Evolutionary conservation across 805 yeast species (phyloP).

Genomic region (Lachancea lanzarotensis): DNA sequence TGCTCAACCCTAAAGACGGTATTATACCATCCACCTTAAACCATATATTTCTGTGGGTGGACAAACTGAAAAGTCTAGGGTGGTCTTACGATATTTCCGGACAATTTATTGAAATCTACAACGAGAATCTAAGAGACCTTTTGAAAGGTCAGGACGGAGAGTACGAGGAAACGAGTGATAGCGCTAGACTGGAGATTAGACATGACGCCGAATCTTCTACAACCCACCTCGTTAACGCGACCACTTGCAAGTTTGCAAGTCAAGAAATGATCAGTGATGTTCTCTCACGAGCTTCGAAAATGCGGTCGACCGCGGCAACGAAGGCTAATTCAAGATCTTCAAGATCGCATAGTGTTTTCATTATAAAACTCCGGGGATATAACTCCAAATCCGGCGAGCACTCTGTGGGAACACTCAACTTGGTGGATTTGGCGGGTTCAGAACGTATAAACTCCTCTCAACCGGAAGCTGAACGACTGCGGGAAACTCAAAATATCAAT

Average conservation of each 20-base stretch:
- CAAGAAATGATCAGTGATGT: slow-evolving; percentile 45
- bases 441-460: slow-evolving; percentile 74
- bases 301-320: slow-evolving; percentile 77
- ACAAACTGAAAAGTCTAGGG: slow-evolving; percentile 43
- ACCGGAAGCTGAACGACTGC: slow-evolving; percentile 70
- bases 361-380: slow-evolving; percentile 50
- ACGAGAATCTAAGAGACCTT: slow-evolving; percentile 72
- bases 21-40: slow-evolving; percentile 71
- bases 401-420: slow-evolving; percentile 58
- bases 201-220: slow-evolving; percentile 51
- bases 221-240: slow-evolving; percentile 58
- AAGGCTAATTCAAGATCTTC: slow-evolving; percentile 78
- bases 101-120: slow-evolving; percentile 84
- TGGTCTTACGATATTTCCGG: slow-evolving; percentile 62
- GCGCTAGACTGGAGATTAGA: slow-evolving; percentile 50
- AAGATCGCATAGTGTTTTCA: slow-evolving; percentile 82
- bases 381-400: slow-evolving; percentile 44
- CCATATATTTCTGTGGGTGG: slow-evolving; percentile 58
- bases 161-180: neutral
- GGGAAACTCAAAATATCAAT: slow-evolving; percentile 86
- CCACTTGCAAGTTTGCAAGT: slow-evolving; percentile 40
- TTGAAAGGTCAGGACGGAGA: slow-evolving; percentile 31
- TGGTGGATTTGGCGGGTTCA: slow-evolving; percentile 92
- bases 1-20: slow-evolving; percentile 68
- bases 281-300: slow-evolving; percentile 48